A percentile compares a stretch with the other conserved stretches of the same genome.
phyloP scores from a whole-genome alignment of 805 yeast genomes.

The Monosporozyma aerobia region DNA sequence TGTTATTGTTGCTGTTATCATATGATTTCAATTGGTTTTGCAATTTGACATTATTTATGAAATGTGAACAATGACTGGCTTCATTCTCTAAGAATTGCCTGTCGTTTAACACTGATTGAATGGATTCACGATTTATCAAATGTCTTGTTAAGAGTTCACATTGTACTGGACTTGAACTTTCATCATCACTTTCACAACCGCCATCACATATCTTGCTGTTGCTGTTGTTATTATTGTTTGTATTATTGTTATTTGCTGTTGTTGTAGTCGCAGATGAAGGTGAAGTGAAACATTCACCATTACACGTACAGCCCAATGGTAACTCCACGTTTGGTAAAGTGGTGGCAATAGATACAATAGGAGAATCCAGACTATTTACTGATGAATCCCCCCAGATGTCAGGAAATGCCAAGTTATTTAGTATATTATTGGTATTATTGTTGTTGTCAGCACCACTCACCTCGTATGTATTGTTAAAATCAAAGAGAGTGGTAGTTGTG shows the following conservation, averaged over 20 bases:
- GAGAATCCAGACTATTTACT: neutral
- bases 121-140: constrained; percentile 7
- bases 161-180: neutral
- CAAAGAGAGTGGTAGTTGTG: neutral
- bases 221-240: neutral
- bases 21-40: neutral
- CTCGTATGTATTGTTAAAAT: neutral
- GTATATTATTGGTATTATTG: neutral
- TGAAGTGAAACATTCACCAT: neutral
- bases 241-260: no score
- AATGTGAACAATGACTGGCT: neutral
- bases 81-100: neutral
- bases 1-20: constrained; percentile 78
- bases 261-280: neutral
- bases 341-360: neutral
- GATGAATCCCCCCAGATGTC: neutral
- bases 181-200: neutral
- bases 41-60: neutral
- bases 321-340: neutral
- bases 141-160: constrained; percentile 9
- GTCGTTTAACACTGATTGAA: constrained; percentile 4
- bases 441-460: neutral
- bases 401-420: neutral
- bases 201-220: neutral
- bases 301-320: neutral